Evolutionary conservation across 306 rosid genomes (phyloP).

Genomic region (Heteromeles arbutifolia): DNA sequence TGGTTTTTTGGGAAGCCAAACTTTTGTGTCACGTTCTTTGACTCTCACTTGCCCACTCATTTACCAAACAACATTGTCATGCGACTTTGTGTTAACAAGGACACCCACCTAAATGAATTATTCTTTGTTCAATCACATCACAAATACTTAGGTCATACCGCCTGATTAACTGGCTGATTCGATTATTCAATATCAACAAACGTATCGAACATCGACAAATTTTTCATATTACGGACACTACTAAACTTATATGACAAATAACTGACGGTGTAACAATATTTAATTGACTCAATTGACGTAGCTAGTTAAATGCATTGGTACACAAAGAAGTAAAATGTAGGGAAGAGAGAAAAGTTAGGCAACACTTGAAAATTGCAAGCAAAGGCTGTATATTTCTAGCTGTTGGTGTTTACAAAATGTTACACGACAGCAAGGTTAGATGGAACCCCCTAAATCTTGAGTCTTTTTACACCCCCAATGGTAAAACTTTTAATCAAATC

Average conservation of each 20-base stretch:
- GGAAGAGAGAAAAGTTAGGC: background rate
- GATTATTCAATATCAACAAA: too few species aligned
- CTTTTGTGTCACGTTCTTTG: background rate
- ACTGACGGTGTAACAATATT: too few species aligned
- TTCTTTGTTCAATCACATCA: too few species aligned
- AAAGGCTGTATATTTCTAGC: slow-evolving; percentile 8
- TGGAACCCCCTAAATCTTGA: slow-evolving; percentile 1
- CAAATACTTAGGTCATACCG: too few species aligned
- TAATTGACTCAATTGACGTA: background rate
- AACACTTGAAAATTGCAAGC: background rate
- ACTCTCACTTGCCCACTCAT: background rate
- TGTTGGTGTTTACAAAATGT: slow-evolving; percentile 21
- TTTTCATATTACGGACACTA: too few species aligned
- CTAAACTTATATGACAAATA: too few species aligned
- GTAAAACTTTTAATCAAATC: background rate
- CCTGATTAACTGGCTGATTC: accelerated
- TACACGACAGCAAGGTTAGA: slow-evolving; percentile 28
- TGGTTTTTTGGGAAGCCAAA: background rate
- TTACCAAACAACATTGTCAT: background rate
- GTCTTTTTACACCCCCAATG: slow-evolving; percentile 15
- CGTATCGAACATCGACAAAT: accelerated
- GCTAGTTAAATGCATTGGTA: background rate
- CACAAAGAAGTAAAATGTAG: too few species aligned
- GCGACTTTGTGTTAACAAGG: background rate
- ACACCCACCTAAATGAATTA: background rate